A percentile compares a stretch with the other conserved stretches of the same genome.
phyloP scores from a whole-genome alignment of 2,329 filamentous ascomycete species.

The Lecanicillium sp. region DNA sequence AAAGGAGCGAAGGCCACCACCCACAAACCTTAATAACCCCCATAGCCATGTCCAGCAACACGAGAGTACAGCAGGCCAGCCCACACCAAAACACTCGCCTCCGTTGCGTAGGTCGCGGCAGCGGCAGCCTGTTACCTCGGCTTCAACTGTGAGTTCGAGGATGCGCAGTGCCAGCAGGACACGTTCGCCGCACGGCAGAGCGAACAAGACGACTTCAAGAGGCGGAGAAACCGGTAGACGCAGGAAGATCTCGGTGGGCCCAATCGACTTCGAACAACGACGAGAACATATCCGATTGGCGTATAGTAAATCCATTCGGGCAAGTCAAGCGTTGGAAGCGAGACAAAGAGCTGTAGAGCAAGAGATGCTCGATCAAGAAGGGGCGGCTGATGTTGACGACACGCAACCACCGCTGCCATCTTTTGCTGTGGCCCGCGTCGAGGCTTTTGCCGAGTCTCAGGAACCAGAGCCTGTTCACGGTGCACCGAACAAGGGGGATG shows the following conservation, averaged over 20 bases:
- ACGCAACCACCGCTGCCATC: too few species aligned
- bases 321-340: slow-evolving; percentile 56
- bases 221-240: slow-evolving; percentile 19
- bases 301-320: slow-evolving; percentile 75
- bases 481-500: too few species aligned
- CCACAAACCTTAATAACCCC: slow-evolving; percentile 33
- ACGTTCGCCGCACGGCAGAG: slow-evolving; percentile 31
- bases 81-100: slow-evolving; percentile 67
- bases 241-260: slow-evolving; percentile 56
- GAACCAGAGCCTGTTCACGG: not conserved
- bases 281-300: slow-evolving; percentile 77
- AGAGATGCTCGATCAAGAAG: slow-evolving; percentile 30
- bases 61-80: slow-evolving; percentile 48
- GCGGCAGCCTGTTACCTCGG: slow-evolving; percentile 68
- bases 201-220: slow-evolving; percentile 16
- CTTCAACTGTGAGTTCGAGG: slow-evolving; percentile 63
- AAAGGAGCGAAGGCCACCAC: slow-evolving; percentile 30
- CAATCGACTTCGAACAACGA: slow-evolving; percentile 78
- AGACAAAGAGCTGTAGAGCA: slow-evolving; percentile 44
- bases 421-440: too few species aligned
- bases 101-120: slow-evolving; percentile 73
- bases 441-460: not conserved
- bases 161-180: slow-evolving; percentile 56
- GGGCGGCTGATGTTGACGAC: slow-evolving; percentile 1
- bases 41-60: slow-evolving; percentile 25